Conservation (phyloP, 1,139 yeast species). For the Magnusiomyces sp. region DNA sequence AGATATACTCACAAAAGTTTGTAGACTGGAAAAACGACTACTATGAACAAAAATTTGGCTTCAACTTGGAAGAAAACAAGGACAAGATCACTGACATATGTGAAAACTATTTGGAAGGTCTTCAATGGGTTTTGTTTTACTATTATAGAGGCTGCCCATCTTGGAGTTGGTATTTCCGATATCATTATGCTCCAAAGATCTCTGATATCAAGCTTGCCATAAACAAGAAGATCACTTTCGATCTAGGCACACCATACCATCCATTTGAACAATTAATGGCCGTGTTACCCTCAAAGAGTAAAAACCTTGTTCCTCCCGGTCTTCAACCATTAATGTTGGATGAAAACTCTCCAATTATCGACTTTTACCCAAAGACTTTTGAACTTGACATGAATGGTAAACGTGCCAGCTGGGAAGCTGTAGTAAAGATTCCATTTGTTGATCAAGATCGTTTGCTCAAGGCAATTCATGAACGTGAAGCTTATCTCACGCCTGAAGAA, state of each 20-base stretch:
- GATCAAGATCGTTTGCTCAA: constrained; percentile 67
- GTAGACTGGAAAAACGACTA: constrained; percentile 75
- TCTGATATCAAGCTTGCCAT: constrained; percentile 75
- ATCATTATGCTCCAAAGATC: constrained; percentile 89
- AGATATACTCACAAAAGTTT: constrained; percentile 66
- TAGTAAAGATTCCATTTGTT: constrained; percentile 88
- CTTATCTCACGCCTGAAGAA: constrained; percentile 60
- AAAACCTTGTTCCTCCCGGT: constrained; percentile 64
- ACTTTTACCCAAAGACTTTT: constrained; percentile 85
- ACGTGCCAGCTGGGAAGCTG: constrained; percentile 97
- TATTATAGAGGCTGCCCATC: constrained; percentile 86
- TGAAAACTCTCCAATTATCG: constrained; percentile 75
- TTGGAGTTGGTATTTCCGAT: constrained; percentile 89
- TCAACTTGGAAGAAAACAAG: constrained; percentile 38
- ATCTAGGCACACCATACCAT: constrained; percentile 67
- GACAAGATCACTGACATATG: constrained; percentile 53
- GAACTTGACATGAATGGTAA: constrained; percentile 90
- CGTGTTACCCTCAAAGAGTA: constrained; percentile 90
- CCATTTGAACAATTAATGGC: constrained; percentile 99
- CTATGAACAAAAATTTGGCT: constrained; percentile 68
- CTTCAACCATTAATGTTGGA: constrained; percentile 87
- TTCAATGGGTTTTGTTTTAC: constrained; percentile 91
- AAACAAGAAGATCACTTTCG: constrained; percentile 51
- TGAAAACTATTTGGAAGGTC: constrained; percentile 84
- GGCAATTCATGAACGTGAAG: constrained; percentile 59